A percentile compares a stretch with the other conserved stretches of the same genome.
These are phyloP conservation scores for Boletellus dicymbophilus DNA, from an alignment of 1,284 basidiomycete species.

Conservation along the genomic window DNA sequence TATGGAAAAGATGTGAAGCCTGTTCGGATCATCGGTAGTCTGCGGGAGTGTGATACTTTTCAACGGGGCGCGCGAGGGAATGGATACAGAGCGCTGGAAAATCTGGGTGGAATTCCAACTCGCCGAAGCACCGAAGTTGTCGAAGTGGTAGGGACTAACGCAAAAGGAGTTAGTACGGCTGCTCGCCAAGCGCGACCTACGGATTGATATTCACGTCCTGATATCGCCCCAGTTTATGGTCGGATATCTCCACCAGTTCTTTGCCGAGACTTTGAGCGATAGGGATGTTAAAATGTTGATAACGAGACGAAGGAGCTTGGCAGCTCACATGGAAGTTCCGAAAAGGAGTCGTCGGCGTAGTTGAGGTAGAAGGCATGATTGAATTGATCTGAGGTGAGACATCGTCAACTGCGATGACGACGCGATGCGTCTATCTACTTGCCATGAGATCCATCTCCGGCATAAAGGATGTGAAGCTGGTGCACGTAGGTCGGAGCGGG, in stretches of 20 bases:
- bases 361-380: conserved; percentile 36
- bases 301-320: too few relatives aligned
- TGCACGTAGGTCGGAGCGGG: conserved; percentile 34
- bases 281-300: not conserved
- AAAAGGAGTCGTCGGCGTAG: conserved; percentile 36
- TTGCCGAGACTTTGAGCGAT: conserved; percentile 39
- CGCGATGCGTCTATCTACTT: conserved; percentile 11
- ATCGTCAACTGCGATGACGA: not conserved
- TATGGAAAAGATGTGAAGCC: conserved; percentile 49
- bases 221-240: conserved; percentile 39
- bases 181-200: too few relatives aligned
- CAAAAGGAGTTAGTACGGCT: not conserved
- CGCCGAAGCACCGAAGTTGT: conserved; percentile 28
- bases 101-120: conserved; percentile 45
- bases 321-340: conserved; percentile 35
- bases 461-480: conserved; percentile 45
- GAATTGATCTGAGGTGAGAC: conserved; percentile 28
- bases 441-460: conserved; percentile 38
- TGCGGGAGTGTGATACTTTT: conserved; percentile 42
- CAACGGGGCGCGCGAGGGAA: conserved; percentile 41
- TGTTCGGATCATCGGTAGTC: conserved; percentile 24
- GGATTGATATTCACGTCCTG: conserved; percentile 31
- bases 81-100: conserved; percentile 45
- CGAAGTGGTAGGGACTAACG: conserved; percentile 41
- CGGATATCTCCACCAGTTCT: conserved; percentile 42